Conservation (phyloP, 805 yeast genomes). For the Metschnikowia reukaufii region DNA sequence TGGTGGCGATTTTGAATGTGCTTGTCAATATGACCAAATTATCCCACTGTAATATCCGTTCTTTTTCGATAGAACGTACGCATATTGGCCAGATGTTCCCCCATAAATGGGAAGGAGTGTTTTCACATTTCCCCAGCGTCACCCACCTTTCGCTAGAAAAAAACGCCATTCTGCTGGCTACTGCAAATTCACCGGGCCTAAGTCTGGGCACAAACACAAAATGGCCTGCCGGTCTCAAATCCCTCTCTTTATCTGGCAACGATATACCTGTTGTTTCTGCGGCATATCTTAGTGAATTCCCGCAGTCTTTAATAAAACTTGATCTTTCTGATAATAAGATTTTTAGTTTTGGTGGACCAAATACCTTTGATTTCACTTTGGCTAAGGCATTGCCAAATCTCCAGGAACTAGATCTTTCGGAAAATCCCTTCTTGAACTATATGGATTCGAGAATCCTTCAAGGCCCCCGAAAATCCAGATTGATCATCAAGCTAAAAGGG, state of each 20-base stretch:
- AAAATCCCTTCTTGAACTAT: constrained; percentile 8
- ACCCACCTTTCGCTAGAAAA: constrained; percentile 26
- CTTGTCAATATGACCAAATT: constrained; percentile 25
- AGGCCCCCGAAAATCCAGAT: constrained; percentile 3
- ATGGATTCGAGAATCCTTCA: constrained; percentile 12
- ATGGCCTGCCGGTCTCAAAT: constrained; percentile 28
- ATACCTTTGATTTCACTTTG: constrained; percentile 6
- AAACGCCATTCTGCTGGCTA: constrained; percentile 18
- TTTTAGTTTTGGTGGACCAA: constrained; percentile 12
- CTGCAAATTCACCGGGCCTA: constrained; percentile 14
- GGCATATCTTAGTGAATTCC: constrained; percentile 25
- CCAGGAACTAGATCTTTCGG: constrained; percentile 10
- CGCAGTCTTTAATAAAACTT: constrained; percentile 27
- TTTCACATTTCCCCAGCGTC: constrained; percentile 25
- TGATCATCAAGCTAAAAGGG: constrained; percentile 9
- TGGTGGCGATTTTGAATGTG: constrained; percentile 29
- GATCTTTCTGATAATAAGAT: constrained; percentile 24
- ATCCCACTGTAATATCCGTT: constrained; percentile 19
- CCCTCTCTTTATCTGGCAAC: constrained; percentile 29
- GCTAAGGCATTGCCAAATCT: constrained; percentile 15
- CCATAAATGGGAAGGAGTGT: constrained; percentile 32
- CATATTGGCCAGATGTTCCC: constrained; percentile 36
- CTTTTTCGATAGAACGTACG: constrained; percentile 29
- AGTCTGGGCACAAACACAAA: constrained; percentile 17
- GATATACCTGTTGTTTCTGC: constrained; percentile 21